These are phyloP conservation scores for Pseudogymnoascus sp. DNA, from an alignment of 2,329 filamentous ascomycete genomes.

Conservation along the genomic window DNA sequence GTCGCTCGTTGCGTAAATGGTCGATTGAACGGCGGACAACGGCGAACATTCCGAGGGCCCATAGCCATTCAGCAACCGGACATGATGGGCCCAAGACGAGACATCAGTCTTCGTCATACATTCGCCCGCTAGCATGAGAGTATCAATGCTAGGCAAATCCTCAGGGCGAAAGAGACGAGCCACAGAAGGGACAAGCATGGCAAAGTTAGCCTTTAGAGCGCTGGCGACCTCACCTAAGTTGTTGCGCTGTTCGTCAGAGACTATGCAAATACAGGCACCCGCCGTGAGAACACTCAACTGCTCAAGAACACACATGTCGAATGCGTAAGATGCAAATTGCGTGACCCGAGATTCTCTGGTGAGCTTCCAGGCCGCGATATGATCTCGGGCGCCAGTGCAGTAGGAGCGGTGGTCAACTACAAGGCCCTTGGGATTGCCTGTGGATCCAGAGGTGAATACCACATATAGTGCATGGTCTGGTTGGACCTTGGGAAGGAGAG, in stretches of 20 bases:
- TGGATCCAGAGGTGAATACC: slow-evolving; percentile 20
- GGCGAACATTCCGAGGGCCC: slow-evolving; percentile 17
- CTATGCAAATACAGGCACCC: slow-evolving; percentile 20
- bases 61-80: slow-evolving; percentile 15
- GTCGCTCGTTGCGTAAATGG: slow-evolving; percentile 28
- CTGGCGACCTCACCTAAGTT: slow-evolving; percentile 13
- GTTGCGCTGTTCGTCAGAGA: slow-evolving; percentile 16
- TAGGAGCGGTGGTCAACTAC: slow-evolving; percentile 18
- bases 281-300: slow-evolving; percentile 15
- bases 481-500: not conserved
- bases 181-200: slow-evolving; percentile 16
- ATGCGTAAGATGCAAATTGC: slow-evolving; percentile 20
- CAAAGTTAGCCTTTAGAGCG: slow-evolving; percentile 14
- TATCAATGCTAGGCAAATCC: slow-evolving; percentile 15
- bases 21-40: slow-evolving; percentile 26
- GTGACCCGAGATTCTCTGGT: slow-evolving; percentile 14
- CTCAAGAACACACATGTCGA: slow-evolving; percentile 18
- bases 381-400: slow-evolving; percentile 10
- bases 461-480: slow-evolving; percentile 9
- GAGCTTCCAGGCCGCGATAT: slow-evolving; percentile 1
- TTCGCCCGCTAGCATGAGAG: slow-evolving; percentile 17
- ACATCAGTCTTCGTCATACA: slow-evolving; percentile 2
- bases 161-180: slow-evolving; percentile 13
- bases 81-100: slow-evolving; percentile 12
- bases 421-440: slow-evolving; percentile 22